Percentiles rank a stretch among this genome's conserved stretches.
phyloP scores from a whole-genome alignment of 768 basidiomycete genomes.

The Rhizopogon roseolus region DNA sequence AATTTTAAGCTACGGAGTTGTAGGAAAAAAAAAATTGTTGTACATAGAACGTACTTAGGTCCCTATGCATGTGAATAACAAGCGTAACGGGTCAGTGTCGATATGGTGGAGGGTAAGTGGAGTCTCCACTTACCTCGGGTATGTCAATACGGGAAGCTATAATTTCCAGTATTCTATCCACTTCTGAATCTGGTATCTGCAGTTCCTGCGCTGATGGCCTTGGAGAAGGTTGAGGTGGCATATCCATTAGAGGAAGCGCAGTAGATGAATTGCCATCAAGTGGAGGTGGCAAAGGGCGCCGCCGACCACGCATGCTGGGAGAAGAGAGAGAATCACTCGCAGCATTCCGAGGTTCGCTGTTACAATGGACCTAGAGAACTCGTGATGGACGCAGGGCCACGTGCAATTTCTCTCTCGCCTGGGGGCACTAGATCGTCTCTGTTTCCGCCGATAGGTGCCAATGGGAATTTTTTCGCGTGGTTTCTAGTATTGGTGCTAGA shows the following conservation, averaged over 20 bases:
- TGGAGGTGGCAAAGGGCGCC: not conserved
- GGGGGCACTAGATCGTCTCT: not conserved
- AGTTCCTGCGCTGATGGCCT: not conserved
- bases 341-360: not conserved
- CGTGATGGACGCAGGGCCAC: not conserved
- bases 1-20: not conserved
- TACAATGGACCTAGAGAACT: not conserved
- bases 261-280: not conserved
- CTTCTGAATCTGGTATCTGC: slow-evolving; percentile 3
- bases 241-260: not conserved
- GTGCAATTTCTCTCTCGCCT: not conserved
- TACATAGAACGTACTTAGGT: not conserved
- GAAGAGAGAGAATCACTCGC: not conserved
- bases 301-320: not conserved
- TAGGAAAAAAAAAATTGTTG: not conserved
- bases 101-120: slow-evolving; percentile 1
- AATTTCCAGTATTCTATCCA: slow-evolving; percentile 3
- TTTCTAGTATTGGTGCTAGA: not conserved
- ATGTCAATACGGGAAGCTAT: slow-evolving; percentile 5
- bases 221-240: not conserved
- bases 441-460: not conserved
- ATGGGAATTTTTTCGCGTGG: not conserved
- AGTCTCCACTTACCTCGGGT: not conserved
- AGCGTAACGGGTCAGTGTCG: not conserved
- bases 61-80: not conserved